These are phyloP conservation scores for Agrostemma githago DNA, from an alignment of 148 eudicot species.

Conservation along the genomic window DNA sequence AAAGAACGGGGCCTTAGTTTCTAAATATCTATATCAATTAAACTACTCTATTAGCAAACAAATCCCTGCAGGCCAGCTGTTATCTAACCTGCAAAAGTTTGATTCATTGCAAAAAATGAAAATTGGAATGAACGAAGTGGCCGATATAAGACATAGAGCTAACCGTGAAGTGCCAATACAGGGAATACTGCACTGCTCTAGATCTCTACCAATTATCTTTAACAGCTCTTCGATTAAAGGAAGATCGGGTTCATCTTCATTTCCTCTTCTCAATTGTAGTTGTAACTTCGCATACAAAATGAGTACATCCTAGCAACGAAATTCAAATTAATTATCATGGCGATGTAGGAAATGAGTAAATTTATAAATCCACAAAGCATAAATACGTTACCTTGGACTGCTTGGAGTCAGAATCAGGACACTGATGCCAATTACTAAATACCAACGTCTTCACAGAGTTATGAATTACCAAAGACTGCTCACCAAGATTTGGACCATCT, in stretches of 20 bases:
- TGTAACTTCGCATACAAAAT: conserved; percentile 73
- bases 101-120: background rate
- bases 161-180: conserved; percentile 45
- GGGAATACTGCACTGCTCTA: conserved; percentile 60
- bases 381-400: conserved; percentile 54
- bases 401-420: conserved; percentile 47
- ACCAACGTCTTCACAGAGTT: conserved; percentile 63
- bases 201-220: conserved; percentile 70
- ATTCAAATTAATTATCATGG: conserved; percentile 1
- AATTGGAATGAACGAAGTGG: background rate
- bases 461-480: conserved; percentile 70
- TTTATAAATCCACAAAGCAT: background rate
- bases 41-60: background rate
- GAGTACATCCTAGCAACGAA: conserved; percentile 57
- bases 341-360: conserved; percentile 1
- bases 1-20: no score
- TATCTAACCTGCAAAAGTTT: background rate
- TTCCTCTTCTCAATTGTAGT: conserved; percentile 62
- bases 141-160: conserved; percentile 17
- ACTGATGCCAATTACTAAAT: conserved; percentile 58
- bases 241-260: conserved; percentile 43
- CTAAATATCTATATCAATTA: background rate
- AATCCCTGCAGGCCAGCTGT: background rate
- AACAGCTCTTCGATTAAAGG: conserved; percentile 70
- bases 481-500: conserved; percentile 92